Base-by-base conservation (phyloP, 306 rosid genomes). In the Gillenia trifoliata region DNA sequence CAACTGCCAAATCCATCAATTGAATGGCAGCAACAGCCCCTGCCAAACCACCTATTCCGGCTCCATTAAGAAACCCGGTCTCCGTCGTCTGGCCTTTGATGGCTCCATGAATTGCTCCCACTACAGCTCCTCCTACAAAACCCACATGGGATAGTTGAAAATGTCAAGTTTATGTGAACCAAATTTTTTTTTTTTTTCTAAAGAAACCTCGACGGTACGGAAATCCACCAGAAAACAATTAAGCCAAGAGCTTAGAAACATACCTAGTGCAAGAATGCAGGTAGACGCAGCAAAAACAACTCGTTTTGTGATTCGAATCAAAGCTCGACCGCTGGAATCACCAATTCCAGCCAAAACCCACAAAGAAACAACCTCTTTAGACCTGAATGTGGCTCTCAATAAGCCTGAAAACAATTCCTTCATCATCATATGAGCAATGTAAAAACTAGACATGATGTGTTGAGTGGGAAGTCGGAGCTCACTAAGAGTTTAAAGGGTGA, bases 71-170 rank as follows among this genome's bases (percentile, higher is more conserved):
- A 30, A 81, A 75, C 26, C 88, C 88, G 23, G 81, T 82, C 74
- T 81, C 88, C 70, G 86, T 78, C 4, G 81, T 81, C 66, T 86
- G 90, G 31, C 88, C 90, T 74, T 74, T 76, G 61, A 86, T 62
- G 64, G 90, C 87, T 33, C 90, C 90, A 72, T 78, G 45, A 30
- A 77, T 55, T 29, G 71, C 47, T 52, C 88, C 90, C 72, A 76
- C 62, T 2, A 71, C 1, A 45, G 85, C 85, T 34, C 90, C 90
- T 31, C 85, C 90, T 86, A 30, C 52, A 79, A 25, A 64, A 25
- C 45, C 60, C 45, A 31, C 11, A 54, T 54, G 60, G 5, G 23
- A 19, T 54, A n/a, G 23, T 20, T 54, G 60, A 54, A 22, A 54
- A 54, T 2, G 25, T 54, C 12, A 3, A 54, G 12, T n/a, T 54